Conservation (phyloP, 192 early-diverging fungal species). For the Linnemannia schmuckeri region DNA sequence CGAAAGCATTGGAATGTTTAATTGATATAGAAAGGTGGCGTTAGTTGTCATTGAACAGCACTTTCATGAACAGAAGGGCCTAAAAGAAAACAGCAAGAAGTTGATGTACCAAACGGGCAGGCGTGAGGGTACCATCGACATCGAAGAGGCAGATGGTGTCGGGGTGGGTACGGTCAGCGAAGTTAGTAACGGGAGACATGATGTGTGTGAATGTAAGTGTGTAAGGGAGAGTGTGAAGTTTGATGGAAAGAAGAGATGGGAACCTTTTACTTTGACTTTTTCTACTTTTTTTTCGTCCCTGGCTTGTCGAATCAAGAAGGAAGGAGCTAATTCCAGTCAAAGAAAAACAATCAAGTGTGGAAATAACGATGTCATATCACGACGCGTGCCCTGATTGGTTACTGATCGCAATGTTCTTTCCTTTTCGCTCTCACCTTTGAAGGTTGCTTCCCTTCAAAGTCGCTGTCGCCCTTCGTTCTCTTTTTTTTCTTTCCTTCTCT, state of each 20-base stretch:
- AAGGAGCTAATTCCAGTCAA: neutral
- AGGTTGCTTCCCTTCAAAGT: neutral
- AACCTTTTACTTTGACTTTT: neutral
- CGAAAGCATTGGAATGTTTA: neutral
- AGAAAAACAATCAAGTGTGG: neutral
- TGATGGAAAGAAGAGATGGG: neutral
- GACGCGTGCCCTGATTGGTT: constrained; percentile 14
- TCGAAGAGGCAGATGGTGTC: constrained; percentile 94
- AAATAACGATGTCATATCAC: neutral
- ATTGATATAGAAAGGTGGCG: neutral
- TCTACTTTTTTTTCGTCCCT: constrained; percentile 1
- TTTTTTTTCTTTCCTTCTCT: constrained; percentile 1
- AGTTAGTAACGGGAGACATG: constrained; percentile 30
- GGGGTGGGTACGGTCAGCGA: constrained; percentile 75
- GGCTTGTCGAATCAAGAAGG: neutral
- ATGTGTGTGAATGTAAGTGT: neutral
- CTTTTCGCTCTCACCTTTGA: neutral
- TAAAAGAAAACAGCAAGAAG: neutral
- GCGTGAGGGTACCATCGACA: constrained; percentile 97
- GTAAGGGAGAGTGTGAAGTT: neutral
- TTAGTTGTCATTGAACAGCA: neutral
- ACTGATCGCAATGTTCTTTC: neutral
- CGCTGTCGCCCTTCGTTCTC: constrained; percentile 7
- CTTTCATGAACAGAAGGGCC: neutral
- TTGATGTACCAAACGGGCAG: constrained; percentile 86